Conservation (phyloP, 1,139 yeast genomes). For the Saccharomycopsis hybrid region DNA sequence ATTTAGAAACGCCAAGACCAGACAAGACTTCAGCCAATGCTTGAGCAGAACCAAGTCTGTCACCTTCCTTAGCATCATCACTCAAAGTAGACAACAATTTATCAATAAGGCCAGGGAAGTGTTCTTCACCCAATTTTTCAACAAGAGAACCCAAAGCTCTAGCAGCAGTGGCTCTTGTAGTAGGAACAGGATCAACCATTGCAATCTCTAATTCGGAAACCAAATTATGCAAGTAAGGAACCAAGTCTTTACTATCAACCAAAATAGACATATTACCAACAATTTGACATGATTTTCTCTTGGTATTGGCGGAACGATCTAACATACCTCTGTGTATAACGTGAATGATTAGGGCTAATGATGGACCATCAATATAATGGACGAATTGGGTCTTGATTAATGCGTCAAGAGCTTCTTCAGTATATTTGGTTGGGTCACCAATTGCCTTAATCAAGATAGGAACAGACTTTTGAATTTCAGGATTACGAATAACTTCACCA, state of each 20-base stretch:
- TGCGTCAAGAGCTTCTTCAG: constrained; percentile 82
- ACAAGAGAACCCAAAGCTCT: constrained; percentile 95
- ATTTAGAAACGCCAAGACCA: constrained; percentile 80
- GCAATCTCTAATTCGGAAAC: constrained; percentile 83
- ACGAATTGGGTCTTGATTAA: constrained; percentile 88
- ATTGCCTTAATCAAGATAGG: constrained; percentile 89
- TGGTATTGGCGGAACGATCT: constrained; percentile 86
- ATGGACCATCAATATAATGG: constrained; percentile 97
- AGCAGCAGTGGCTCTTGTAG: constrained; percentile 94
- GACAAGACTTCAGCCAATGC: constrained; percentile 90
- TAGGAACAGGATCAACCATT: constrained; percentile 98
- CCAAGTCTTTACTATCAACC: constrained; percentile 79
- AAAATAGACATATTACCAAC: constrained; percentile 98
- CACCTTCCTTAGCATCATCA: constrained; percentile 82
- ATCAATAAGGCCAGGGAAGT: constrained; percentile 88
- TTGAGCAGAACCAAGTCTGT: constrained; percentile 95
- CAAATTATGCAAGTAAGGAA: constrained; percentile 73
- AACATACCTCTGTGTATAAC: constrained; percentile 94
- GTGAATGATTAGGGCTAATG: constrained; percentile 88
- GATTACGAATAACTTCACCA: constrained; percentile 96
- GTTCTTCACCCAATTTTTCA: constrained; percentile 92
- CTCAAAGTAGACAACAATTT: constrained; percentile 69
- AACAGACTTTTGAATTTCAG: constrained; percentile 87
- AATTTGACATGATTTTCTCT: constrained; percentile 93
- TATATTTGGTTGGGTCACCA: constrained; percentile 88